Percentiles rank a stretch among this genome's conserved stretches.
Evolutionary conservation across 2,329 filamentous ascomycete genomes (phyloP).

Genomic region (Chaetomium strumarium): DNA sequence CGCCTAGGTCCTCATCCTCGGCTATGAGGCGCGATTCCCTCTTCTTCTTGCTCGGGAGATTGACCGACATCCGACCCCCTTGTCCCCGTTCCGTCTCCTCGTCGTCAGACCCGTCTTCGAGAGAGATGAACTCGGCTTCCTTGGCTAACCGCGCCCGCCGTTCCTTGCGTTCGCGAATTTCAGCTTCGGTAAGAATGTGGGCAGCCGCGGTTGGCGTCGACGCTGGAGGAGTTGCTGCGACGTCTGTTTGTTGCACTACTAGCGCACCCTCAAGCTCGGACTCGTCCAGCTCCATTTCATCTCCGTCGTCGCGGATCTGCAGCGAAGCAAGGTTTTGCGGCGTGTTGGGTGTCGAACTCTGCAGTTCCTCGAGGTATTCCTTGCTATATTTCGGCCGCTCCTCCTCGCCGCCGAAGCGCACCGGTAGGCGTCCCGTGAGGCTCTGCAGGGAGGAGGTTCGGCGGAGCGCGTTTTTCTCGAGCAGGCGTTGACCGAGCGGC

Average conservation of each 20-base stretch:
- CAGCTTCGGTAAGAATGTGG: conserved; percentile 69
- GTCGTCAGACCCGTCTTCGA: conserved; percentile 53
- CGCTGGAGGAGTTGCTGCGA: conserved; percentile 27
- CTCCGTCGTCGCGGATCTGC: conserved; percentile 37
- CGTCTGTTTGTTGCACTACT: conserved; percentile 51
- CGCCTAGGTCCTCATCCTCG: conserved; percentile 88
- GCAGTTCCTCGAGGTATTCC: conserved; percentile 79
- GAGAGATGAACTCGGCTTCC: conserved; percentile 59
- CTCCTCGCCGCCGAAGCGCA: conserved; percentile 53
- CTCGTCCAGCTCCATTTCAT: conserved; percentile 51
- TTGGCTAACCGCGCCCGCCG: conserved; percentile 74
- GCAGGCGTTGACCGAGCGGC: conserved; percentile 29
- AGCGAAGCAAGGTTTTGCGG: conserved; percentile 56
- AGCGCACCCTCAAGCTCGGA: conserved; percentile 58
- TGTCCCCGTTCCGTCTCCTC: conserved; percentile 20
- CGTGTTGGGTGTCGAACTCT: conserved; percentile 77
- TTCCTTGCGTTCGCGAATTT: conserved; percentile 88
- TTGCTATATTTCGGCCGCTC: conserved; percentile 76
- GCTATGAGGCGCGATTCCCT: conserved; percentile 68
- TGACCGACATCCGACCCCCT: conserved; percentile 17
- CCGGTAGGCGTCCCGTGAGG: conserved; percentile 48
- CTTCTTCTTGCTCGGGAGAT: conserved; percentile 50
- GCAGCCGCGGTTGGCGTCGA: conserved; percentile 16
- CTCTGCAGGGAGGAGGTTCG: conserved; percentile 37
- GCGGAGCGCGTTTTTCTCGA: conserved; percentile 37